Evolutionary conservation across 495 filamentous ascomycete genomes (phyloP).

Genomic region (Aspergillus indologenus): DNA sequence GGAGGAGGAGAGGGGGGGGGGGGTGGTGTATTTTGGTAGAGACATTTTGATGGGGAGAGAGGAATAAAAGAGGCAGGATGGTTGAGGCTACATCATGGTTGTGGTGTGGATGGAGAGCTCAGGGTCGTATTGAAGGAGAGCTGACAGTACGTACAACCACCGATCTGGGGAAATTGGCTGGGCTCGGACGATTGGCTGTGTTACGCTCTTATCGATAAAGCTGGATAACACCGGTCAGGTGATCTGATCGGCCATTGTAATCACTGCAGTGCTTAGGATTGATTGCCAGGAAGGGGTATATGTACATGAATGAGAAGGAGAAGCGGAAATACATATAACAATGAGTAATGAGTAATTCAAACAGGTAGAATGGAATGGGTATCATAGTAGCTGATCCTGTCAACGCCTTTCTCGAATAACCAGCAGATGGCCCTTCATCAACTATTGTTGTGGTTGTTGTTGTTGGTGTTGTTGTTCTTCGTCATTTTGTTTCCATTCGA

Average conservation of each 20-base stretch:
- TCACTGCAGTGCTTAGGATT: background rate
- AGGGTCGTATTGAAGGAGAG: too few relatives aligned
- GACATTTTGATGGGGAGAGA: too few relatives aligned
- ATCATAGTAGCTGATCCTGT: background rate
- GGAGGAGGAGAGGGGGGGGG: constrained; percentile 28
- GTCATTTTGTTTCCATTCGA: constrained; percentile 61
- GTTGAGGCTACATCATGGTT: constrained; percentile 34
- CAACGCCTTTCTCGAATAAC: background rate
- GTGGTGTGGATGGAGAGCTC: constrained; percentile 5
- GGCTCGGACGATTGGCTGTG: too few relatives aligned
- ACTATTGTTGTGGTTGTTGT: too few relatives aligned
- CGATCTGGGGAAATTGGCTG: too few relatives aligned
- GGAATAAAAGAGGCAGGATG: background rate
- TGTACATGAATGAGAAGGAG: background rate
- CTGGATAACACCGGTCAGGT: constrained; percentile 6
- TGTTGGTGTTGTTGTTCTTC: constrained; percentile 36
- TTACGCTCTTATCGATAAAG: constrained; percentile 18
- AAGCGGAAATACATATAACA: too few relatives aligned
- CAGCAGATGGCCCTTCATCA: too few relatives aligned
- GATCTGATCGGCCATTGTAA: constrained; percentile 2
- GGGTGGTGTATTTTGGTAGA: constrained; percentile 29
- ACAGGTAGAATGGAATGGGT: background rate
- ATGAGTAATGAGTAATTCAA: background rate
- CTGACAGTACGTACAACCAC: too few relatives aligned
- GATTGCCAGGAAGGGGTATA: background rate